Percentiles rank a stretch among this genome's conserved stretches.
Evolutionary conservation across 257 asterid species (phyloP).

Genomic region (Gentiana straminea): DNA sequence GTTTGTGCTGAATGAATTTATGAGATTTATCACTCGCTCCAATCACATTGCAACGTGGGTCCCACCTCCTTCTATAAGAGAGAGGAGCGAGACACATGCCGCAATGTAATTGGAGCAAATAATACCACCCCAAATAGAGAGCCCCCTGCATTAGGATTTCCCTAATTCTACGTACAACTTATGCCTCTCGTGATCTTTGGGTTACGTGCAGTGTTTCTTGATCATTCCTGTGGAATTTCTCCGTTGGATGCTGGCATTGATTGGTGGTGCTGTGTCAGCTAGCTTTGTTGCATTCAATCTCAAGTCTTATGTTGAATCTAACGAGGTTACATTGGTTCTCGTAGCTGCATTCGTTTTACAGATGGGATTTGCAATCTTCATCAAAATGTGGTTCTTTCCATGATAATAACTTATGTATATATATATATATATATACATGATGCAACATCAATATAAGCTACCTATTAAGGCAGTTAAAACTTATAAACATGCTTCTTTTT

Average conservation of each 20-base stretch:
- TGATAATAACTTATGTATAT: neutral
- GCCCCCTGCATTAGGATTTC: too few relatives aligned
- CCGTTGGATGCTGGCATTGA: constrained; percentile 60
- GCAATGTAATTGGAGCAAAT: too few relatives aligned
- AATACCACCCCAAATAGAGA: too few relatives aligned
- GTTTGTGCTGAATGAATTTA: too few relatives aligned
- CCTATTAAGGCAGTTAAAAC: constrained; percentile 30
- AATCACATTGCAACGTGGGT: too few relatives aligned
- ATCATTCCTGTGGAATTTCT: constrained; percentile 65
- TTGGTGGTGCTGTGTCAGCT: constrained; percentile 63
- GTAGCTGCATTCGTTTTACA: constrained; percentile 79
- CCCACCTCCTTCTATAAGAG: too few relatives aligned
- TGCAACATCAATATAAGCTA: constrained; percentile 41
- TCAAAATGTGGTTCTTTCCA: constrained; percentile 84
- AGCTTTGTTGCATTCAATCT: constrained; percentile 74
- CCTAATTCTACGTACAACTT: neutral
- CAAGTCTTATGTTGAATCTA: constrained; percentile 40
- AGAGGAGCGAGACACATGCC: too few relatives aligned
- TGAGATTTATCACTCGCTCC: too few relatives aligned
- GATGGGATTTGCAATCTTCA: constrained; percentile 75
- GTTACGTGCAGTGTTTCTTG: constrained; percentile 49
- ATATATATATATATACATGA: too few relatives aligned
- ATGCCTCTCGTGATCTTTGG: neutral
- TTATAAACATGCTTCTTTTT: too few relatives aligned
- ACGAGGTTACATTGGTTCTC: constrained; percentile 40